Conservation (phyloP, 1,284 basidiomycete genomes). For the Inonotus obliquus region DNA sequence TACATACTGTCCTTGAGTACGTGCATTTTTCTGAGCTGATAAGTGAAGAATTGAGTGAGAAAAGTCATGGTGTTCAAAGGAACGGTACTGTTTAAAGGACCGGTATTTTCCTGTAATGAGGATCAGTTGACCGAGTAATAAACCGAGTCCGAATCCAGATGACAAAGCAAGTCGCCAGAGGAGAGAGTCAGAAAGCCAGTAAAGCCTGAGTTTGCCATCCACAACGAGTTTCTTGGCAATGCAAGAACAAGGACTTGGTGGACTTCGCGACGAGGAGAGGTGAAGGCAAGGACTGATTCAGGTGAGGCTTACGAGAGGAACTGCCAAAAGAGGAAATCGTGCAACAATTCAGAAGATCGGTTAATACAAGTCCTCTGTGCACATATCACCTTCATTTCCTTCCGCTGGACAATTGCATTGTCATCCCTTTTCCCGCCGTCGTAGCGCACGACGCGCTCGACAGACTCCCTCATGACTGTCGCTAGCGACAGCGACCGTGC, state of each 20-base stretch:
- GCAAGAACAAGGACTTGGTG: conserved; percentile 7
- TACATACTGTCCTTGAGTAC: too few relatives aligned
- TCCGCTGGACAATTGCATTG: not conserved
- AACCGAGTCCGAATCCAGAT: not conserved
- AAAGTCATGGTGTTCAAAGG: too few relatives aligned
- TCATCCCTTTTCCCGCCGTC: not conserved
- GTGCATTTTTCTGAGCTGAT: too few relatives aligned
- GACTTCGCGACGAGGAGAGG: not conserved
- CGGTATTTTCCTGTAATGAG: too few relatives aligned
- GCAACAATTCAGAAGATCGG: conserved; percentile 1
- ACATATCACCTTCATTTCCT: not conserved
- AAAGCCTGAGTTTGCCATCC: not conserved
- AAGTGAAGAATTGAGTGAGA: too few relatives aligned
- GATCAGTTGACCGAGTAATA: too few relatives aligned
- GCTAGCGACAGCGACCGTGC: conserved; percentile 7
- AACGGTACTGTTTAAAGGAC: too few relatives aligned
- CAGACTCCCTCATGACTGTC: conserved; percentile 5
- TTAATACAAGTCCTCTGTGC: not conserved
- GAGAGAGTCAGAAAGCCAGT: too few relatives aligned
- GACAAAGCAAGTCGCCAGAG: too few relatives aligned
- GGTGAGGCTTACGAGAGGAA: not conserved
- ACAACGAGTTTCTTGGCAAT: not conserved
- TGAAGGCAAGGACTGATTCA: conserved; percentile 3
- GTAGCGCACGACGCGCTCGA: conserved; percentile 17
- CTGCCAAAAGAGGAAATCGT: not conserved